Evolutionary conservation across 2,329 filamentous ascomycete genomes (phyloP), one percentile per base, ranked within the genome.

Genomic region (Emmonsia crescens): DNA sequence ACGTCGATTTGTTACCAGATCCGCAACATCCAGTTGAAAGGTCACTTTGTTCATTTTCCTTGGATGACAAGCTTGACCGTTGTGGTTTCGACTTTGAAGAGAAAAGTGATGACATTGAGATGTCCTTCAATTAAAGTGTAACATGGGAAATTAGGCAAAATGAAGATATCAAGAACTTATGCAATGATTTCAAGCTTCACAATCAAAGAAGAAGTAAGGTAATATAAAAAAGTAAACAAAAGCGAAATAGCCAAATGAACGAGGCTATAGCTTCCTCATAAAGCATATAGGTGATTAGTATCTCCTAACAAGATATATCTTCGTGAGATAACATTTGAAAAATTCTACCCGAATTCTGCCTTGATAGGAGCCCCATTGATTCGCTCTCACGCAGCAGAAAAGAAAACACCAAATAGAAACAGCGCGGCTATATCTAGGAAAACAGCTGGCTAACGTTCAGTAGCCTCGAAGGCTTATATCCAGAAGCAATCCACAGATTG

Each of bases 71-170:
- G 36, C 38, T 62, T 19, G 51, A 48, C 42, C 62, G 62, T 54
- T 59, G 62, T 21, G 57, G 51, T 44, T 55, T 65, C 9, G 49
- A 57, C 24, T 59, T 62, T 33, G 63, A 60, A 38, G 63, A 63
- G 31, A 65, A 65, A 31, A 63, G 59, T 12, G 62, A 65, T 29
- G 62, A 44, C 62, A 65, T 65, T 8, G 42, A 40, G 29, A 36
- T 42, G 12, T 27, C 8, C 33, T 14, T 21, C 24, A 24, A 29
- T 29, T 4, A 42, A 19, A 55, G 19, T 36, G 49, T 27, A 40
- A 21, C 6, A 46, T 21, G 42, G 42, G 6, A 21, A 38, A 33
- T 21, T 44, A 10, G 19, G n/a, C 49, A 40, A 54, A 14, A 16
- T 38, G 42, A 33, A n/a, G 31, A 8, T 27, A 24, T 8, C n/a